Percentiles rank a stretch among this genome's conserved stretches.
Conservation (phyloP, 495 filamentous ascomycete genomes). For the Podospora tetraspora region DNA sequence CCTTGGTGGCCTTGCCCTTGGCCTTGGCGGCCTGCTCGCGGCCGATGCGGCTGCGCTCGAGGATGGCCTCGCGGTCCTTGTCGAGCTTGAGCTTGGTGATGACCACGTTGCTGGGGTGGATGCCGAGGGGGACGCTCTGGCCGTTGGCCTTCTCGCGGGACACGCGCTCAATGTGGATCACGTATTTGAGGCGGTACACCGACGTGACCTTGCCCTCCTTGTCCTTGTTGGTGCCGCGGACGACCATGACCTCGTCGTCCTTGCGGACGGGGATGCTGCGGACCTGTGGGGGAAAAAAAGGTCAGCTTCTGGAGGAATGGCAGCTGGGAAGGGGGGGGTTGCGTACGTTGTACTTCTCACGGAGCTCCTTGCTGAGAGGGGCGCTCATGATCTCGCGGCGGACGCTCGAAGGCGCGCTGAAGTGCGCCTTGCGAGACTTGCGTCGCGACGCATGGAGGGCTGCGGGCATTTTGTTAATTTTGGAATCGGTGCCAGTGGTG, state of each 20-base stretch:
- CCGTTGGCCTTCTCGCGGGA: slow-evolving; percentile 91
- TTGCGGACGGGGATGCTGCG: slow-evolving; percentile 96
- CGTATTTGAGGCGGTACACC: slow-evolving; percentile 97
- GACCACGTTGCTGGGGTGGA: slow-evolving; percentile 88
- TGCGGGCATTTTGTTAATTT: slow-evolving; percentile 26
- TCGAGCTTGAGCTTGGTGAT: slow-evolving; percentile 97
- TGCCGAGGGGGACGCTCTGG: slow-evolving; percentile 80
- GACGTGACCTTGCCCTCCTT: slow-evolving; percentile 91
- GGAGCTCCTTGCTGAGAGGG: slow-evolving; percentile 88
- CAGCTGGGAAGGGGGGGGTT: slow-evolving; percentile 16
- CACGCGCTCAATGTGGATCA: slow-evolving; percentile 88
- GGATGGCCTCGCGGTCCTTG: slow-evolving; percentile 93
- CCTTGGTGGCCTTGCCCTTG: slow-evolving; percentile 38
- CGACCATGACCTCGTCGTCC: slow-evolving; percentile 89
- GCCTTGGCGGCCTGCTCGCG: slow-evolving; percentile 60
- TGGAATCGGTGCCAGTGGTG: not conserved
- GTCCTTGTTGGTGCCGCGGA: slow-evolving; percentile 87
- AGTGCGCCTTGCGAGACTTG: slow-evolving; percentile 98
- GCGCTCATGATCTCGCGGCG: slow-evolving; percentile 93
- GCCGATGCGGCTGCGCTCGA: slow-evolving; percentile 75
- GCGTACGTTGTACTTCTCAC: slow-evolving; percentile 89
- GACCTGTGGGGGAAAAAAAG: slow-evolving; percentile 50
- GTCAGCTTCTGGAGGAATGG: slow-evolving; percentile 7
- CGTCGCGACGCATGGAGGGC: slow-evolving; percentile 63
- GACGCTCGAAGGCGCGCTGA: slow-evolving; percentile 82